A percentile compares a stretch with the other conserved stretches of the same genome.
These are phyloP conservation scores for Saccharomyces pastorianus DNA, from an alignment of 1,139 yeast genomes.

Conservation along the genomic window DNA sequence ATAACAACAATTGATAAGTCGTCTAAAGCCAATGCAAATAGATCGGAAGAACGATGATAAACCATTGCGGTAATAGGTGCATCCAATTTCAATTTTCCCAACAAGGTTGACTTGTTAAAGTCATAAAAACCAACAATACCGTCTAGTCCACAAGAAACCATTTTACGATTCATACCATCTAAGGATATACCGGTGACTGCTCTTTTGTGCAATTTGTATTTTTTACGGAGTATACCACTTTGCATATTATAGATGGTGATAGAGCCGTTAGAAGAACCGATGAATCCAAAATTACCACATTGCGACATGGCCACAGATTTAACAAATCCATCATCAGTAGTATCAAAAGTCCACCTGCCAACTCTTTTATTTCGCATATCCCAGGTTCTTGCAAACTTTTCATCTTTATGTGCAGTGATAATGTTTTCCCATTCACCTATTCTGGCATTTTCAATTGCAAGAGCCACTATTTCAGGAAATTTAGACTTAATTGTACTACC, in stretches of 20 bases:
- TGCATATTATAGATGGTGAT: conserved; percentile 85
- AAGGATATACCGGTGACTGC: conserved; percentile 84
- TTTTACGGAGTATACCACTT: conserved; percentile 71
- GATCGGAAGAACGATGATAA: conserved; percentile 74
- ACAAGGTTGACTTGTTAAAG: conserved; percentile 60
- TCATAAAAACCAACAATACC: conserved; percentile 85
- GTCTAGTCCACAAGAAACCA: conserved; percentile 84
- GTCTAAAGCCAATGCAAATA: conserved; percentile 79
- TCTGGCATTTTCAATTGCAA: conserved; percentile 70
- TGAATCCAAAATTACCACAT: conserved; percentile 91
- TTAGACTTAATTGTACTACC: conserved; percentile 47
- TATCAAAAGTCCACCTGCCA: conserved; percentile 61
- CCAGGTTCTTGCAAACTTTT: conserved; percentile 86
- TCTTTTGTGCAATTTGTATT: conserved; percentile 57
- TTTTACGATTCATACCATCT: conserved; percentile 80
- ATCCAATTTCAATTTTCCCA: conserved; percentile 61
- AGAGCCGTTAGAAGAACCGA: conserved; percentile 89
- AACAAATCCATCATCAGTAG: conserved; percentile 77
- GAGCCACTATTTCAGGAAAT: conserved; percentile 65
- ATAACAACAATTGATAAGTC: conserved; percentile 77
- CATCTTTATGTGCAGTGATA: conserved; percentile 85
- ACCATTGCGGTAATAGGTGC: conserved; percentile 73
- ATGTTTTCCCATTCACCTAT: conserved; percentile 94
- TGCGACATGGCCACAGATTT: conserved; percentile 73
- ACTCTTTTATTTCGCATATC: conserved; percentile 72